A percentile compares a stretch with the other conserved stretches of the same genome.
Evolutionary conservation across 164 flowering plant species (phyloP).

Genomic region (Chimonanthus praecox): DNA sequence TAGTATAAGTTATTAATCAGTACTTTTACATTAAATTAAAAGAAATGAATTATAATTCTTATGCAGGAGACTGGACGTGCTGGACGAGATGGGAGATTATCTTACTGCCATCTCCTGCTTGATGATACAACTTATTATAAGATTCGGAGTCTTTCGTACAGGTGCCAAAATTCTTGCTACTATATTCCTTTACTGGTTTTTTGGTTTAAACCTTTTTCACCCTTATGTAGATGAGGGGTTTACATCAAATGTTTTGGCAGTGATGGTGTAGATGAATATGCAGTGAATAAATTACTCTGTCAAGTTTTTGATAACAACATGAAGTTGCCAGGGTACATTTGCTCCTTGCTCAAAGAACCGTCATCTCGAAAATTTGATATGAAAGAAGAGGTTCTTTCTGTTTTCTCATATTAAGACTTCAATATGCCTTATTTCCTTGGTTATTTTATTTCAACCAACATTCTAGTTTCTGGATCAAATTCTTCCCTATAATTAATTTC

Average conservation of each 20-base stretch:
- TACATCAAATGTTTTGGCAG: constrained; percentile 35
- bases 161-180: constrained; percentile 30
- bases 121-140: constrained; percentile 69
- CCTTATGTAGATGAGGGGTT: neutral
- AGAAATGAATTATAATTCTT: constrained; percentile 9
- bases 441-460: neutral
- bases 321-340: constrained; percentile 34
- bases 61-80: constrained; percentile 91
- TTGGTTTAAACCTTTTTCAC: neutral
- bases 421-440: neutral
- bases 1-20: constrained; percentile 1
- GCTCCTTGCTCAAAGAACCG: constrained; percentile 65
- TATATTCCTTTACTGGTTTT: neutral
- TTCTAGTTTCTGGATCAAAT: neutral
- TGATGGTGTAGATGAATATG: constrained; percentile 91
- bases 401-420: neutral
- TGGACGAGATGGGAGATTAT: constrained; percentile 87
- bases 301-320: constrained; percentile 45
- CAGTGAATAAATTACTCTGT: constrained; percentile 62
- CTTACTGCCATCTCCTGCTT: constrained; percentile 78
- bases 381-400: constrained; percentile 78
- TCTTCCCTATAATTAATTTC: neutral
- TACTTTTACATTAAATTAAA: neutral
- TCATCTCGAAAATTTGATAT: constrained; percentile 80
- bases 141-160: constrained; percentile 76